Evolutionary conservation across 169 alveolate species (phyloP), one percentile per base, ranked within the genome.

Genomic region (Babesia ovata): DNA sequence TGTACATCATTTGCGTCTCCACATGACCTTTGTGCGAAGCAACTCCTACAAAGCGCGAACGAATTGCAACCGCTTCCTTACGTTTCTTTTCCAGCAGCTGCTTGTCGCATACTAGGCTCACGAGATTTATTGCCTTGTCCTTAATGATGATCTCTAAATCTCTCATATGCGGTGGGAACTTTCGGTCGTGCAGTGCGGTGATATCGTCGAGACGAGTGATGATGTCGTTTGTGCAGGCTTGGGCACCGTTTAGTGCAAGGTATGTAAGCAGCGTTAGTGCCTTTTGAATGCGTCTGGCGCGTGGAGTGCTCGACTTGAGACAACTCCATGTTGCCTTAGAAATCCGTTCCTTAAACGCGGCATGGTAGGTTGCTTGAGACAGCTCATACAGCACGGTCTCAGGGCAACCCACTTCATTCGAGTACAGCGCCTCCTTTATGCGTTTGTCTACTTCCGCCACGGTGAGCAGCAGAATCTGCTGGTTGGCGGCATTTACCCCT

Each of bases 331-430:
- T 52, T 4, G 69, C 66, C 54, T 74, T 73, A 21, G 56, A 49
- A 11, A 82, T 82, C 39, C 70, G 52, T 52, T 82, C 62, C 48
- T 21, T 42, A 50, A 73, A 82, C 33, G 49, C 56, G 2, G 19
- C 65, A 53, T 82, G 77, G 45, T 82, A 62, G 13, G 89, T 54
- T 0, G 89, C 89, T 75, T 82, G 89, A 4, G 89, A 61, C 17
- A 82, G 62, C 66, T 73, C 89, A 56, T 54, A 73, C 42, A 73
- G 60, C 13, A 82, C 73, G 11, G 86, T 46, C 29, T 82, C 89
- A 0, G 82, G 59, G 54, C 89, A 82, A 1, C 89, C 89, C 36
- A 73, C 89, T 33, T 54, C 52, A 11, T 49, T 69, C 13, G 73
- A 19, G 70, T 71, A 82, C 16, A 82, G 73, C 21, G 89, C 89